phyloP scores from a whole-genome alignment of 1,284 basidiomycete genomes.

The Agaricales sp. region DNA sequence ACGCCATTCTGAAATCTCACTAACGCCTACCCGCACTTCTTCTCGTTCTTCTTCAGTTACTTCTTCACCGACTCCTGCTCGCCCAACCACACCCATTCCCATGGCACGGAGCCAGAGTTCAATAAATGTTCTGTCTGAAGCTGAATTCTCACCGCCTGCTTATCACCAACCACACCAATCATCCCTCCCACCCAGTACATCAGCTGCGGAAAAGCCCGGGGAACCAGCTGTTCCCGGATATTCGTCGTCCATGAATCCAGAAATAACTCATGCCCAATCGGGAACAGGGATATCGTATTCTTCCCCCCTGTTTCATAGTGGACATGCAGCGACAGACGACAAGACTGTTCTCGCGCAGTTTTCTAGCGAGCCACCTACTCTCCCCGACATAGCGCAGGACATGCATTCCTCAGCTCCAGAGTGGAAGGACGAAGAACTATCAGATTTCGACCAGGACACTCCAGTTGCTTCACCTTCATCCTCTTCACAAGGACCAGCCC shows the following conservation, averaged over 20 bases:
- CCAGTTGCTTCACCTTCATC: background rate
- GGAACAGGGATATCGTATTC: too few species aligned
- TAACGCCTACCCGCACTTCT: background rate
- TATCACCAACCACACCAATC: background rate
- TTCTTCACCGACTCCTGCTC: background rate
- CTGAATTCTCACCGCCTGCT: background rate
- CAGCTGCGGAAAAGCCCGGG: background rate
- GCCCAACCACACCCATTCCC: background rate
- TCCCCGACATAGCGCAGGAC: constrained; percentile 45
- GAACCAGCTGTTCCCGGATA: background rate
- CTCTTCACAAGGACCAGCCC: constrained; percentile 4
- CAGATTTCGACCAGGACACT: constrained; percentile 6
- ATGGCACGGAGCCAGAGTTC: too few species aligned
- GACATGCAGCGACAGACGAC: constrained; percentile 69
- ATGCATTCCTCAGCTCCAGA: constrained; percentile 15
- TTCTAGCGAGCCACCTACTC: constrained; percentile 26
- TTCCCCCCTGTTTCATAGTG: constrained; percentile 23
- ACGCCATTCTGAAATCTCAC: background rate
- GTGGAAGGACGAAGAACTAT: constrained; percentile 18
- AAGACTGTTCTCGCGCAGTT: constrained; percentile 42
- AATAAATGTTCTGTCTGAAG: too few species aligned
- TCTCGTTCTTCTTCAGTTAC: background rate
- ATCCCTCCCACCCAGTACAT: background rate
- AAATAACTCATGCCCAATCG: constrained; percentile 11
- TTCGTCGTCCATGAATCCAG: too few species aligned